phyloP scores from a whole-genome alignment of 2,329 filamentous ascomycete species.

The Fusarium virguliforme region DNA sequence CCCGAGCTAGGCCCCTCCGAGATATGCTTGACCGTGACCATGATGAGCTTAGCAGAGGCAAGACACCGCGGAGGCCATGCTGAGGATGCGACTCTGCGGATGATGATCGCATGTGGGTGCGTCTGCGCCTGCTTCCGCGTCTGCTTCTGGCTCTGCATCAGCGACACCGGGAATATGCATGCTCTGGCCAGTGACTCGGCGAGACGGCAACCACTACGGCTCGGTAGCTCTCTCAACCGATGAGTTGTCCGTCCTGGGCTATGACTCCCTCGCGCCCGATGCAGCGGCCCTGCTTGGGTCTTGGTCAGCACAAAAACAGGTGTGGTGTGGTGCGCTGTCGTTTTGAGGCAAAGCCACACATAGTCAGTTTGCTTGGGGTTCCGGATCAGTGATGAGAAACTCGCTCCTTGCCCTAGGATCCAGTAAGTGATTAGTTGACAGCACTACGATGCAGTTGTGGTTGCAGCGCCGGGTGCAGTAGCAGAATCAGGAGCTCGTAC shows the following conservation, averaged over 20 bases:
- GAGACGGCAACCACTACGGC: constrained; percentile 27
- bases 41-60: neutral
- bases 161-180: constrained; percentile 31
- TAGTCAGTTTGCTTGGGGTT: neutral
- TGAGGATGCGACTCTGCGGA: constrained; percentile 37
- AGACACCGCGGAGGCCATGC: constrained; percentile 27
- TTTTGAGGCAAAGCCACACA: constrained; percentile 21
- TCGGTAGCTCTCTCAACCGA: constrained; percentile 21
- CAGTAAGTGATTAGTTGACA: constrained; percentile 12
- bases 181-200: constrained; percentile 23
- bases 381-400: constrained; percentile 2
- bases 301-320: constrained; percentile 12
- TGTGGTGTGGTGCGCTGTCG: constrained; percentile 34
- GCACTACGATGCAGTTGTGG: constrained; percentile 20
- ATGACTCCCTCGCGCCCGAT: constrained; percentile 32
- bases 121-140: constrained; percentile 28
- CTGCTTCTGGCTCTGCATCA: constrained; percentile 31
- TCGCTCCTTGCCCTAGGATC: constrained; percentile 1
- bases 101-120: constrained; percentile 31
- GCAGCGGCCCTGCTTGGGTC: constrained; percentile 16
- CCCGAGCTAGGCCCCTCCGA: neutral
- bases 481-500: constrained; percentile 27
- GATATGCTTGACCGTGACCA: constrained; percentile 1
- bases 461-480: constrained; percentile 26
- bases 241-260: constrained; percentile 41